A percentile compares a stretch with the other conserved stretches of the same genome.
These are phyloP conservation scores for Hygrocybe punicea DNA, from an alignment of 768 basidiomycete species.

Conservation along the genomic window DNA sequence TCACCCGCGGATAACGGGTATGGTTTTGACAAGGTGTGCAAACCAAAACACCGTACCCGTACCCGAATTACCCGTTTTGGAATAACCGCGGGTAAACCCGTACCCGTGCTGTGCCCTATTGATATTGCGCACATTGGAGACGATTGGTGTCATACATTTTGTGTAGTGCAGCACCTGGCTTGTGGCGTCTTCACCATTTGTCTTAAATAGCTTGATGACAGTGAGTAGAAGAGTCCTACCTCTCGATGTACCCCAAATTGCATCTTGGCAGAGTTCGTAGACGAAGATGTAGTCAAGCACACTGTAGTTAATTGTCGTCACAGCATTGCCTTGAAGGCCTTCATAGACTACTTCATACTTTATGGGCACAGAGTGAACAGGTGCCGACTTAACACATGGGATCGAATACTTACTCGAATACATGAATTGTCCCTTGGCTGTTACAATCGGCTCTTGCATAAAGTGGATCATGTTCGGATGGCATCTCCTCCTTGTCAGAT, in stretches of 20 bases:
- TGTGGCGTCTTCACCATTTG: constrained; percentile 13
- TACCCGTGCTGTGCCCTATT: too few relatives aligned
- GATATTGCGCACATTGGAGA: constrained; percentile 8
- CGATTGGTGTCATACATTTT: background rate
- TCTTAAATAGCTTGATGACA: constrained; percentile 11
- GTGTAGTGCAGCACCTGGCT: constrained; percentile 4
- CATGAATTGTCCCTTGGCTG: constrained; percentile 1
- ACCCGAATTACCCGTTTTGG: too few relatives aligned
- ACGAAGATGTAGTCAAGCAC: constrained; percentile 13
- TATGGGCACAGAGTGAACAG: too few relatives aligned
- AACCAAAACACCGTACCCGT: too few relatives aligned
- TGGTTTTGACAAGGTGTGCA: too few relatives aligned
- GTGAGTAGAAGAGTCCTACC: constrained; percentile 3
- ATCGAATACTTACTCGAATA: constrained; percentile 1
- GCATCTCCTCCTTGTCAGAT: constrained; percentile 21
- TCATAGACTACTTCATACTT: constrained; percentile 2
- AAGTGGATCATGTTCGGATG: constrained; percentile 10
- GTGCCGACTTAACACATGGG: background rate
- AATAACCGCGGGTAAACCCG: too few relatives aligned
- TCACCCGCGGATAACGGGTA: too few relatives aligned
- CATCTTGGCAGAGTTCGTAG: constrained; percentile 4
- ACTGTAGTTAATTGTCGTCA: constrained; percentile 9
- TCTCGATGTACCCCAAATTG: background rate
- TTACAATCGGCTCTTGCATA: background rate
- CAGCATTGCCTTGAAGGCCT: background rate